Evolutionary conservation across 768 basidiomycete species (phyloP), one percentile per base, ranked within the genome.

Genomic region (Bullera alba): DNA sequence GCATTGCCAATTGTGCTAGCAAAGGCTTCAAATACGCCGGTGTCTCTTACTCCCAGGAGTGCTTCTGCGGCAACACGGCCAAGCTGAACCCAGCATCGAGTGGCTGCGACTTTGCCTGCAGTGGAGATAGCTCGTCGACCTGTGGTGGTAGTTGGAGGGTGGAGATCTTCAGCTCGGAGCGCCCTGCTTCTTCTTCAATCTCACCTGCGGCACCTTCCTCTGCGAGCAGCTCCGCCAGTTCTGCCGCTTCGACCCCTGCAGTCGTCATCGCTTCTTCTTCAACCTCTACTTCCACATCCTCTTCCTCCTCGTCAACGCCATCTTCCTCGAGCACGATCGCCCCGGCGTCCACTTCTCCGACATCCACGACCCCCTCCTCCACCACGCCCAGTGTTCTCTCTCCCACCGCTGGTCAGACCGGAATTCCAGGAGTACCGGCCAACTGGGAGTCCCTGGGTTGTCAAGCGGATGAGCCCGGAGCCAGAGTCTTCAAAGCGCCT

Each of bases 91-190:
- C 25, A 6, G 22, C 42, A 10, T 7, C 23, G 6, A 26, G 7
- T 6, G 42, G 27, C 10, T 43, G 42, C 19, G 28, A 7, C 21
- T 26, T 10, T 25, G 42, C 10, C 10, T 43, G 42, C 28, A 26
- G 12, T 28, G 42, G 42, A 14, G 27, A 43, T 28, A 14, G 14
- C 7, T 12, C 6, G 27, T 26, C 23, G 25, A 25, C 12, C 6
- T 43, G 42, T 43, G 42, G 42, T 43, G 42, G 42, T 43, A 41
- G 48, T 15, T 44, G 21, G 42, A 23, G 61, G 21, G 46, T 71
- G 32, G 57, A 39, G 12, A 14, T 39, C 12, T 39, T 8, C 8
- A 7, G 8, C 8, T 10, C 22, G 8, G 10, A 39, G 10, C 12
- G 19, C 37, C 12, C 8, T 10, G 22, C 37, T 7, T 10, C 19